Evolutionary conservation across 2,329 filamentous ascomycete species (phyloP).

Genomic region (Fusarium sp.): DNA sequence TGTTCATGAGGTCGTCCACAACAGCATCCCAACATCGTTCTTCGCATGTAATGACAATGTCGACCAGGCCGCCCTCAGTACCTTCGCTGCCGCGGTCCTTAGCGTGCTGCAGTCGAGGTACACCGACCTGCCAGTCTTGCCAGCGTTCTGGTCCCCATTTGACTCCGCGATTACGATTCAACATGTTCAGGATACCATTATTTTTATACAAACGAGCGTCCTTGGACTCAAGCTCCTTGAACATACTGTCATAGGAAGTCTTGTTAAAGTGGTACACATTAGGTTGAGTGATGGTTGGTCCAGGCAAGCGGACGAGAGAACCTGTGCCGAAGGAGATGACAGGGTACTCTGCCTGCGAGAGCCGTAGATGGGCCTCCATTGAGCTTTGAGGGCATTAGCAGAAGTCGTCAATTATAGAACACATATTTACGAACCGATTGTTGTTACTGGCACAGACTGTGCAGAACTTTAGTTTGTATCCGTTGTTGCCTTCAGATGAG

Average conservation of each 20-base stretch:
- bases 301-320: conserved; percentile 91
- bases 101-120: conserved; percentile 80
- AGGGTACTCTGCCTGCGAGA: conserved; percentile 88
- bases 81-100: conserved; percentile 82
- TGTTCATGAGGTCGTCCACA: conserved; percentile 88
- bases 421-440: conserved; percentile 76
- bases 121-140: conserved; percentile 95
- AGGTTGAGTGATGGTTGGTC: conserved; percentile 89
- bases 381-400: conserved; percentile 43
- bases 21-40: conserved; percentile 99
- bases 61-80: conserved; percentile 88
- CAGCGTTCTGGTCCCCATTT: conserved; percentile 97
- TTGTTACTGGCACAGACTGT: conserved; percentile 99
- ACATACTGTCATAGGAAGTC: conserved; percentile 95
- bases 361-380: conserved; percentile 97
- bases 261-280: conserved; percentile 99
- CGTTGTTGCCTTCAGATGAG: conserved; percentile 61
- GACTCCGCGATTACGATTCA: conserved; percentile 88
- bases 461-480: conserved; percentile 93
- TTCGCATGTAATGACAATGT: conserved; percentile 96
- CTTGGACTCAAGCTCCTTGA: conserved; percentile 87
- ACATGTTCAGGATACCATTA: conserved; percentile 96
- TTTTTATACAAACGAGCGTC: conserved; percentile 88
- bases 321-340: conserved; percentile 98
- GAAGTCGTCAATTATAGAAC: background rate